phyloP scores from a whole-genome alignment of 2,329 filamentous ascomycete genomes.

The Stachybotrys elegans region DNA sequence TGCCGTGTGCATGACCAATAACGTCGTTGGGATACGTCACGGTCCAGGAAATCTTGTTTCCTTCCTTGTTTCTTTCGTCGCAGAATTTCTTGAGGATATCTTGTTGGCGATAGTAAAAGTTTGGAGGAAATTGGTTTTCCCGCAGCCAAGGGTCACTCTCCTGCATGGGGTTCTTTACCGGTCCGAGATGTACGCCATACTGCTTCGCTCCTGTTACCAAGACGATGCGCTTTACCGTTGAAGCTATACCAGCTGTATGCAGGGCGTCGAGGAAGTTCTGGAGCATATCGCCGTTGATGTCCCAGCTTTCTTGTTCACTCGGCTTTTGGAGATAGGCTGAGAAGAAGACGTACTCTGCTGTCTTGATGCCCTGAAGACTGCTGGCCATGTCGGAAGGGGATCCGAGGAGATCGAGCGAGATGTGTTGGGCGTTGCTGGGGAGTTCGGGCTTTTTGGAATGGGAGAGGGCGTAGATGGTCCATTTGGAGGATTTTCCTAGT shows the following conservation, averaged over 20 bases:
- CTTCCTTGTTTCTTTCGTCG: not conserved
- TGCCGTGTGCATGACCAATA: slow-evolving; percentile 24
- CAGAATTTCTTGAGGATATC: not conserved
- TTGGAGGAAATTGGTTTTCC: not conserved
- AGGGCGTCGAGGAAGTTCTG: slow-evolving; percentile 1
- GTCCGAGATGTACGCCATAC: not conserved
- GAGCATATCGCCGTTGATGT: slow-evolving; percentile 2
- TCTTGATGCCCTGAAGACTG: not conserved
- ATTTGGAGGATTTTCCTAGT: not conserved
- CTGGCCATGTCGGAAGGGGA: not conserved
- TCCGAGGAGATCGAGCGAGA: not conserved
- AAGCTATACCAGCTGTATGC: not conserved
- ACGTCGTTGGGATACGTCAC: slow-evolving; percentile 29
- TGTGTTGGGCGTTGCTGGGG: not conserved
- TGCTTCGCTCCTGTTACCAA: slow-evolving; percentile 1
- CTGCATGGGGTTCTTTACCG: not conserved
- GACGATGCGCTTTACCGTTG: not conserved
- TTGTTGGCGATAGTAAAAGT: slow-evolving; percentile 4
- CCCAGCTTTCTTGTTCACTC: not conserved
- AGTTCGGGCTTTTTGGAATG: not conserved
- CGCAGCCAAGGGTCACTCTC: slow-evolving; percentile 1
- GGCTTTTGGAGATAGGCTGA: not conserved
- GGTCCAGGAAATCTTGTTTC: slow-evolving; percentile 14
- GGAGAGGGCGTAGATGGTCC: not conserved
- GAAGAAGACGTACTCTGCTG: slow-evolving; percentile 2